Evolutionary conservation across 1,284 basidiomycete species (phyloP).

Genomic region (Ustilago curta): DNA sequence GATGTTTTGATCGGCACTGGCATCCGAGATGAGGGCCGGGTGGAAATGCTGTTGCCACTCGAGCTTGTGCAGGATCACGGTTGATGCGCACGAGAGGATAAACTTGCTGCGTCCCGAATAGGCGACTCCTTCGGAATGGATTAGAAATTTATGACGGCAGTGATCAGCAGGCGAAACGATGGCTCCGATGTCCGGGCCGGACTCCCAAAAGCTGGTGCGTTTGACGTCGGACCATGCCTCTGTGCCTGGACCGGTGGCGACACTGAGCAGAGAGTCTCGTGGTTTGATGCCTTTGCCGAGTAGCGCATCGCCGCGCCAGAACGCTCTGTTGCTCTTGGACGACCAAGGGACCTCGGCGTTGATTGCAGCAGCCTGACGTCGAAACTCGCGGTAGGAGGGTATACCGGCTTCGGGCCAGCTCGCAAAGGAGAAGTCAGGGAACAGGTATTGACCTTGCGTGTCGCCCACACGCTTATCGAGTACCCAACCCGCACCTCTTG

Average conservation of each 20-base stretch:
- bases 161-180: constrained; percentile 43
- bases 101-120: constrained; percentile 56
- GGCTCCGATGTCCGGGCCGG: constrained; percentile 20
- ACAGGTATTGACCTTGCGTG: constrained; percentile 30
- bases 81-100: constrained; percentile 42
- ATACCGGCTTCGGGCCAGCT: constrained; percentile 57
- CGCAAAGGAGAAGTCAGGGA: constrained; percentile 56
- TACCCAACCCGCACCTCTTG: constrained; percentile 46
- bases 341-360: constrained; percentile 42
- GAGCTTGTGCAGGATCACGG: constrained; percentile 47
- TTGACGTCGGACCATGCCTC: constrained; percentile 48
- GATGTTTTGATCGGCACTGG: constrained; percentile 29
- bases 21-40: constrained; percentile 36
- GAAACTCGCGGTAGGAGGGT: constrained; percentile 47
- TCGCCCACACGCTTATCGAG: constrained; percentile 36
- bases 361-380: constrained; percentile 18
- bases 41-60: constrained; percentile 62
- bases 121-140: constrained; percentile 59
- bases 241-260: constrained; percentile 26
- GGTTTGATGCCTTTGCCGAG: constrained; percentile 22
- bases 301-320: constrained; percentile 44
- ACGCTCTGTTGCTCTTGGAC: constrained; percentile 33
- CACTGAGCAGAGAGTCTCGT: constrained; percentile 24
- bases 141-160: constrained; percentile 52
- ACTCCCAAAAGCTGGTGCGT: constrained; percentile 51